phyloP scores from a whole-genome alignment of 345 rosid species.

The Sonneratia alba region DNA sequence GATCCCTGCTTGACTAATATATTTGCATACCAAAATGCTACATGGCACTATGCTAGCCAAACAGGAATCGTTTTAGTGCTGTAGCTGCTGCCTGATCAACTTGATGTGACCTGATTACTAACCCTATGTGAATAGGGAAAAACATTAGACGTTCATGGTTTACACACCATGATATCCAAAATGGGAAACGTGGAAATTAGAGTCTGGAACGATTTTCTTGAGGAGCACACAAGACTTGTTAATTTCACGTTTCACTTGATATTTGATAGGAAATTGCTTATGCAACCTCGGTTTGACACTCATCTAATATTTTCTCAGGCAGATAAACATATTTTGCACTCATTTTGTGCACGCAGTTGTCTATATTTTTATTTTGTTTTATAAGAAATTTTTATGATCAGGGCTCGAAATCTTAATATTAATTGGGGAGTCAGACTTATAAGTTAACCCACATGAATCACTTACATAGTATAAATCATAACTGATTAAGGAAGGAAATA shows the following conservation, averaged over 20 bases:
- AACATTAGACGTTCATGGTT: background rate
- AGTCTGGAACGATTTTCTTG: background rate
- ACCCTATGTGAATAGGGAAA: background rate
- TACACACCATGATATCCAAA: no score
- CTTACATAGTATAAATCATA: no score
- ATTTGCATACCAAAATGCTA: background rate
- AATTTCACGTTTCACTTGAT: background rate
- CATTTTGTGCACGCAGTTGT: background rate
- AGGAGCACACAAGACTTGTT: background rate
- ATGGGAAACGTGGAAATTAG: background rate
- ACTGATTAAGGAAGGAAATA: no score
- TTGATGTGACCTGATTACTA: background rate
- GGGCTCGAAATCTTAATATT: no score
- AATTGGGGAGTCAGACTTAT: no score
- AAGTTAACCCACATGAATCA: no score
- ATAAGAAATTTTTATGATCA: no score
- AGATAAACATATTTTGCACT: background rate
- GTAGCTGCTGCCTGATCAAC: background rate
- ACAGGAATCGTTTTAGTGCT: background rate
- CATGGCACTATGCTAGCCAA: background rate
- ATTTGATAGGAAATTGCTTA: background rate
- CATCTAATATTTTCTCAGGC: background rate
- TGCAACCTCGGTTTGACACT: no score
- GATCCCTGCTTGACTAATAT: background rate
- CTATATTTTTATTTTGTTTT: no score